These are phyloP conservation scores for Pestalotiopsis sp. DNA, from an alignment of 2,329 filamentous ascomycete genomes.

Conservation along the genomic window DNA sequence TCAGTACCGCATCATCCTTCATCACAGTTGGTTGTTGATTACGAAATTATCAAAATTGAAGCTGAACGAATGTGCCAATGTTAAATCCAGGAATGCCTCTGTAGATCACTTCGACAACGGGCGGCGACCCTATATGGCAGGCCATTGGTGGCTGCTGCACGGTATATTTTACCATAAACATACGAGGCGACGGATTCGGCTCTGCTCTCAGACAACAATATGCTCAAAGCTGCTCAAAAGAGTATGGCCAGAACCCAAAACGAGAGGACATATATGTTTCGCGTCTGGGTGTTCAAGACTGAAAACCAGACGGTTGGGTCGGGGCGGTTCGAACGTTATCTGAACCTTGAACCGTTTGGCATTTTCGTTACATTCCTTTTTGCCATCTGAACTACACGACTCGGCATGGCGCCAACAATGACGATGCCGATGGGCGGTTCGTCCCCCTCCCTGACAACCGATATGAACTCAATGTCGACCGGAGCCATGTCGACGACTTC, in stretches of 20 bases:
- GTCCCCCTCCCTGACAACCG: not conserved
- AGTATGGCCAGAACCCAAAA: not conserved
- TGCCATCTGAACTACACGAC: not conserved
- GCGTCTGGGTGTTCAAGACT: not conserved
- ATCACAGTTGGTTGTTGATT: too few relatives aligned
- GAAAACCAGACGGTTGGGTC: too few relatives aligned
- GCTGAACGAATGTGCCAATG: too few relatives aligned
- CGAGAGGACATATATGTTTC: not conserved
- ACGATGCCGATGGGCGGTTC: not conserved
- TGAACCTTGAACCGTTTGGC: not conserved
- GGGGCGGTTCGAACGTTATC: not conserved
- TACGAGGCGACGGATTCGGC: not conserved
- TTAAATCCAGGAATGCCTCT: too few relatives aligned
- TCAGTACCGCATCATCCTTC: too few relatives aligned
- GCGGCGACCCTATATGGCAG: too few relatives aligned
- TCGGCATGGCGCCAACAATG: not conserved
- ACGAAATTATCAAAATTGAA: too few relatives aligned
- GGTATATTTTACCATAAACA: not conserved
- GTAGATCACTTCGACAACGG: not conserved
- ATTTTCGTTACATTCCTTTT: not conserved
- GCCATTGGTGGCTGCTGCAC: too few relatives aligned
- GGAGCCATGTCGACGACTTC: not conserved
- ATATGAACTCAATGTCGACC: not conserved
- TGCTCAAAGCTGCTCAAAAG: constrained; percentile 1
- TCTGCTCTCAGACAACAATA: not conserved